phyloP scores from a whole-genome alignment of 164 flowering plant species.

The Taxillus chinensis region DNA sequence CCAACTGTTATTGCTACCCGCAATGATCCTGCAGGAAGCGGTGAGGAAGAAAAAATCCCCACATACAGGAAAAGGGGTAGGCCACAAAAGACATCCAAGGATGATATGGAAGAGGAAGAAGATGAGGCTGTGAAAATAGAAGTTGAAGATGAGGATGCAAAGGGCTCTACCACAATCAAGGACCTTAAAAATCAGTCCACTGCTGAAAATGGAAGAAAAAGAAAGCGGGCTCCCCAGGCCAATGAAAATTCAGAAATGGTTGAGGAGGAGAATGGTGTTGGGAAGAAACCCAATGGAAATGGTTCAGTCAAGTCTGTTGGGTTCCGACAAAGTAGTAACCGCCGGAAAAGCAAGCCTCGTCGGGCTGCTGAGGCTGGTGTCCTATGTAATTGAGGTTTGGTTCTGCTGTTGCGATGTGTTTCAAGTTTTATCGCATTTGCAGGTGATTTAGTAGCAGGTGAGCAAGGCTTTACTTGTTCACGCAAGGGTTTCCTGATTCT shows the following conservation, averaged over 20 bases:
- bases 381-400: conserved; percentile 47
- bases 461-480: conserved; percentile 17
- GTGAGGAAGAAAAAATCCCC: conserved; percentile 64
- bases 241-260: conserved; percentile 35
- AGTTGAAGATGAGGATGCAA: conserved; percentile 37
- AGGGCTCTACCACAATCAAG: conserved; percentile 17
- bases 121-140: conserved; percentile 36
- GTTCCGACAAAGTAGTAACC: conserved; percentile 54
- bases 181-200: conserved; percentile 21
- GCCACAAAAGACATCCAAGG: conserved; percentile 64
- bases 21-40: conserved; percentile 66
- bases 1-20: conserved; percentile 24
- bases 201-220: conserved; percentile 47
- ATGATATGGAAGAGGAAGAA: conserved; percentile 43
- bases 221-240: conserved; percentile 30
- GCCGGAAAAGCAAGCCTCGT: conserved; percentile 72
- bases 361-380: conserved; percentile 84
- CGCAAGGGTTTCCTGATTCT: conserved; percentile 13
- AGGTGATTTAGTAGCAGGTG: conserved; percentile 8
- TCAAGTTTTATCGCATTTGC: conserved; percentile 6
- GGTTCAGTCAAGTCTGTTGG: conserved; percentile 42
- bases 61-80: conserved; percentile 68
- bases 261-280: conserved; percentile 46
- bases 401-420: conserved; percentile 2
- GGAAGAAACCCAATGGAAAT: conserved; percentile 26